Evolutionary conservation across 306 rosid genomes (phyloP).

Genomic region (barrel medic (Medicago truncatula)): DNA sequence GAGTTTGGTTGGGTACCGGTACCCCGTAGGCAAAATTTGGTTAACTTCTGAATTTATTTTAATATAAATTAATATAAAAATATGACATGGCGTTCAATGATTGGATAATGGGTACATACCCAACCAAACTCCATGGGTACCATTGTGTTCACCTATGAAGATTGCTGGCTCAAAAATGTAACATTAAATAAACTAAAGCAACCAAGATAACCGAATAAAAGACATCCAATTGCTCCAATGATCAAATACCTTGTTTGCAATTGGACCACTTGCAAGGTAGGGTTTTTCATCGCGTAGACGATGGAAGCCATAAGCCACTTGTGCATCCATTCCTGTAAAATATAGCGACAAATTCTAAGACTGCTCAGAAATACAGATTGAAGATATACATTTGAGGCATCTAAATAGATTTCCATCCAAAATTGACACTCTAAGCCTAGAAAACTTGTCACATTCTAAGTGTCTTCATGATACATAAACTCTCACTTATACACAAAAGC

Average conservation of each 20-base stretch:
- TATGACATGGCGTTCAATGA: too few species aligned
- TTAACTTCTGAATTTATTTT: too few species aligned
- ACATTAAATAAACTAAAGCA: conserved; percentile 33
- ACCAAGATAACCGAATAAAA: conserved; percentile 21
- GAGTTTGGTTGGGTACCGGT: too few species aligned
- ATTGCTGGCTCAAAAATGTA: conserved; percentile 23
- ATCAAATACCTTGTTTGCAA: conserved; percentile 78
- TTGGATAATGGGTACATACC: too few species aligned
- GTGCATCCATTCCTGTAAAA: conserved; percentile 97
- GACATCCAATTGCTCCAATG: conserved; percentile 20
- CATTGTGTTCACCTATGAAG: background rate
- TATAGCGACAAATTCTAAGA: conserved; percentile 32
- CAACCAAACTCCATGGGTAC: too few species aligned
- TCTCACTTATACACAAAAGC: background rate
- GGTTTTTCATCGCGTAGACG: conserved; percentile 91
- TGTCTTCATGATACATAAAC: conserved; percentile 10
- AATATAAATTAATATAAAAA: too few species aligned
- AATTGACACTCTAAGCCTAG: conserved; percentile 25
- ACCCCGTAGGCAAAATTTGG: too few species aligned
- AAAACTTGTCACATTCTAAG: conserved; percentile 6
- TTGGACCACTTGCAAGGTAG: conserved; percentile 89
- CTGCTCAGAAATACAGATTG: conserved; percentile 19
- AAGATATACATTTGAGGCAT: conserved; percentile 18
- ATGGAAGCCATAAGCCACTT: conserved; percentile 97
- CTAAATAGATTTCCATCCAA: background rate